These are phyloP conservation scores for Buxus sempervirens DNA, from an alignment of 164 flowering plant species.

Conservation along the genomic window DNA sequence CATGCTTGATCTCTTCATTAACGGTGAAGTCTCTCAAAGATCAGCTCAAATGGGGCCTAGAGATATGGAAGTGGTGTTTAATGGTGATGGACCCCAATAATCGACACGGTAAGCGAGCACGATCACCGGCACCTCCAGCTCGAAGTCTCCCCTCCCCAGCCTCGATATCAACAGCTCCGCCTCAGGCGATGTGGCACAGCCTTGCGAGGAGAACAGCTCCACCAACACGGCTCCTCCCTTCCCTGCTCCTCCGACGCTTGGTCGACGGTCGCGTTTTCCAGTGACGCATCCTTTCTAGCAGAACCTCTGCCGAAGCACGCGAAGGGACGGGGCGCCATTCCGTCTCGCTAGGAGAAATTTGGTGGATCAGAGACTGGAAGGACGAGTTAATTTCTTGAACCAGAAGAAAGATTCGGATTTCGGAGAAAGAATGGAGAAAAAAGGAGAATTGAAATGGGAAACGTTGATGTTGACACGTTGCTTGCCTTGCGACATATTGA, in stretches of 20 bases:
- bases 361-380: background rate
- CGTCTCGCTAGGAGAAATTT: background rate
- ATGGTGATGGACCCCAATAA: too few relatives aligned
- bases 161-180: slow-evolving; percentile 78
- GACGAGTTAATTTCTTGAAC: too few relatives aligned
- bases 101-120: slow-evolving; percentile 83
- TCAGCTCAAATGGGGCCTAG: too few relatives aligned
- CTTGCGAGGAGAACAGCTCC: slow-evolving; percentile 92
- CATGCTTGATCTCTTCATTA: too few relatives aligned
- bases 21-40: too few relatives aligned
- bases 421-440: slow-evolving; percentile 3
- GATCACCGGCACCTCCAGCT: slow-evolving; percentile 44
- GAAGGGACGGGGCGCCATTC: slow-evolving; percentile 57
- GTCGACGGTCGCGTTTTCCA: slow-evolving; percentile 29
- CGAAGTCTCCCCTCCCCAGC: slow-evolving; percentile 77
- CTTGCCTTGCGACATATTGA: too few relatives aligned
- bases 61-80: too few relatives aligned
- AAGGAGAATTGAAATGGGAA: background rate
- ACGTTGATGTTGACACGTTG: background rate
- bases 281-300: background rate
- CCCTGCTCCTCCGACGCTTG: slow-evolving; percentile 43
- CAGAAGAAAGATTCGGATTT: too few relatives aligned
- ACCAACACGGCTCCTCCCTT: slow-evolving; percentile 57
- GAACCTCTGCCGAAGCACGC: slow-evolving; percentile 51
- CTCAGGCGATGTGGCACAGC: slow-evolving; percentile 76